A percentile compares a stretch with the other conserved stretches of the same genome.
Conservation (phyloP, 2,329 filamentous ascomycete genomes). For the Periglandula ipomoeae region DNA sequence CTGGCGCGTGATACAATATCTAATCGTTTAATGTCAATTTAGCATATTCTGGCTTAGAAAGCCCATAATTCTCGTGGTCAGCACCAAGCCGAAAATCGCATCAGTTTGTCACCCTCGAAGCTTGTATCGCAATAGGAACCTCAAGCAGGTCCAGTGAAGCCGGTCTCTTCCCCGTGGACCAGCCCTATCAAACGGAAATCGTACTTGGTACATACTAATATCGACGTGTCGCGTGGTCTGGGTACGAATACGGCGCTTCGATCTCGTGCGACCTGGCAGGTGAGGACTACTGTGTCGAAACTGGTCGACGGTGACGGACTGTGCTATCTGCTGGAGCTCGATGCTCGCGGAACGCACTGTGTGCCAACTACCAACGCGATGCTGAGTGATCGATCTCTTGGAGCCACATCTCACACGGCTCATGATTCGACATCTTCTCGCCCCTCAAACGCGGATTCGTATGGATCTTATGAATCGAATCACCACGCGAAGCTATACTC, state of each 20-base stretch:
- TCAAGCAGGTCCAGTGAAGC: not conserved
- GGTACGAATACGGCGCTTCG: not conserved
- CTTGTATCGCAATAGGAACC: not conserved
- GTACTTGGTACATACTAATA: not conserved
- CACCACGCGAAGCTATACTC: constrained; percentile 32
- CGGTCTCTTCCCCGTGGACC: not conserved
- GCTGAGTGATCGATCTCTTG: constrained; percentile 34
- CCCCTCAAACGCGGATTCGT: constrained; percentile 15
- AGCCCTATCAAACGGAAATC: not conserved
- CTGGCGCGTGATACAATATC: constrained; percentile 7
- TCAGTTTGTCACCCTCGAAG: not conserved
- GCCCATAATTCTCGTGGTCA: not conserved
- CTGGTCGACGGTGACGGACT: not conserved
- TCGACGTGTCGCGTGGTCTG: not conserved
- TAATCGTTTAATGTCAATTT: constrained; percentile 6
- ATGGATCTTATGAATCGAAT: constrained; percentile 22
- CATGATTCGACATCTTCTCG: constrained; percentile 45
- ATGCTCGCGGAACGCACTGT: constrained; percentile 20
- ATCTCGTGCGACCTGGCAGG: constrained; percentile 11
- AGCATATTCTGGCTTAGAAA: constrained; percentile 2
- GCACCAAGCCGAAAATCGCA: not conserved
- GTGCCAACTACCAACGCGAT: constrained; percentile 23
- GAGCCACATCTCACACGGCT: constrained; percentile 53
- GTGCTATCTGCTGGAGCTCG: constrained; percentile 12
- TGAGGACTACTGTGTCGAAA: not conserved